phyloP scores from a whole-genome alignment of 2,329 filamentous ascomycete species.

The Talaromyces sp. region DNA sequence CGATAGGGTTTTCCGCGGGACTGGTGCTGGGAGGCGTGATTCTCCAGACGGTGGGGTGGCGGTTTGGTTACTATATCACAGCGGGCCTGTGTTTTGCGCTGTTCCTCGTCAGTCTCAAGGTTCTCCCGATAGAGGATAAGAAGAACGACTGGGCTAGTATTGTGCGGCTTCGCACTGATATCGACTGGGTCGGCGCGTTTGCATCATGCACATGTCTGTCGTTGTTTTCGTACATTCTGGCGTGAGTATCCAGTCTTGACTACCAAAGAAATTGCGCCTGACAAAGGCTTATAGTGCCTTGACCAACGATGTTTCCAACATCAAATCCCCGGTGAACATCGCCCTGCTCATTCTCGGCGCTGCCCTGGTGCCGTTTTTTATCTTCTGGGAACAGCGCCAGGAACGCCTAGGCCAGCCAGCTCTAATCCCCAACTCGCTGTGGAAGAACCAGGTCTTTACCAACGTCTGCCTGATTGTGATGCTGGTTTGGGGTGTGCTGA shows the following conservation, averaged over 20 bases:
- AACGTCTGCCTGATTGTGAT: slow-evolving; percentile 30
- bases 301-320: slow-evolving; percentile 7
- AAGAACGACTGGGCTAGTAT: not conserved
- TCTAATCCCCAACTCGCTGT: slow-evolving; percentile 32
- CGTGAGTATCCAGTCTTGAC: slow-evolving; percentile 11
- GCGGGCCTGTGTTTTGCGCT: slow-evolving; percentile 10
- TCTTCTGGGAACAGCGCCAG: slow-evolving; percentile 22
- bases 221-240: slow-evolving; percentile 45
- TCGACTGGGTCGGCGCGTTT: slow-evolving; percentile 48
- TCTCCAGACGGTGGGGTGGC: slow-evolving; percentile 44
- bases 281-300: slow-evolving; percentile 1
- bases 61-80: slow-evolving; percentile 37
- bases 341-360: slow-evolving; percentile 24
- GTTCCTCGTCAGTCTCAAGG: slow-evolving; percentile 9
- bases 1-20: slow-evolving; percentile 47
- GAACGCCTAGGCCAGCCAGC: slow-evolving; percentile 20
- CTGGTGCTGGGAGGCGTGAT: slow-evolving; percentile 48
- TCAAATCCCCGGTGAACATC: slow-evolving; percentile 18
- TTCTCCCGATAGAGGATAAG: slow-evolving; percentile 2
- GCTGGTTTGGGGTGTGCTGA: slow-evolving; percentile 26
- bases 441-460: slow-evolving; percentile 28
- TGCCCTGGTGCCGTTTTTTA: slow-evolving; percentile 24
- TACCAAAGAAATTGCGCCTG: not conserved
- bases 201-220: slow-evolving; percentile 42
- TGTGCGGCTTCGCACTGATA: slow-evolving; percentile 21